Base-by-base conservation (phyloP, 345 rosid genomes). In the Euphorbia peplus region DNA sequence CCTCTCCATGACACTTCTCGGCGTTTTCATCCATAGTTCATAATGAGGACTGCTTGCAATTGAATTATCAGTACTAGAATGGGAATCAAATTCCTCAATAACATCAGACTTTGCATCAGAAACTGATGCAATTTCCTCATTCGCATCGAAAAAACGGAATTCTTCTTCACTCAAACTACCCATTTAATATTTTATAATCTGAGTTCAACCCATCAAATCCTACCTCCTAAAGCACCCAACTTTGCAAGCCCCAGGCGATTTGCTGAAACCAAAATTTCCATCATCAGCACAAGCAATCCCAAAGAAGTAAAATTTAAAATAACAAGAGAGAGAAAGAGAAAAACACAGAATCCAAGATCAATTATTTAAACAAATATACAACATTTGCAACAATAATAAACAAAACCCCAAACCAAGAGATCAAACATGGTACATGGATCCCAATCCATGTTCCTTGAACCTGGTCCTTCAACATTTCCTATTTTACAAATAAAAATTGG, bases 371-470 rank as follows among this genome's bases (percentile, higher is more conserved):
- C 71, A 69, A 70, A 26, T 47, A 78, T 47, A 57, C 56, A 67
- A 42, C 64, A 68, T 52, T 51, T 56, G 58, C 65, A 57, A 54
- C 42, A 65, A 64, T 25, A 58, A 75, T 68, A 72, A 72, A 53
- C 30, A 76, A 80, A 78, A 67, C 72, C 72, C 68, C n/a, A 84
- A 82, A 69, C 76, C 83, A 82, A 80, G 79, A 84, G 80, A 93
- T 84, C 92, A 84, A 85, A 81, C 89, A 88, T 81, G 81, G 95
- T 84, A 81, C 89, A 88, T 81, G 81, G 95, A 91, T 93, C 95
- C 92, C 97, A 76, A 88, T 79, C 85, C 78, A 82, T 63, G 80
- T 77, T 74, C 87, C 79, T 76, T 83, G 97, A 89, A 91, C 78
- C 85, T 83, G 75, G 82, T 72, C 90, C 73, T 32, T 63, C 74